A percentile compares a stretch with the other conserved stretches of the same genome.
These are phyloP conservation scores for Lophiostoma macrostomum DNA, from an alignment of 495 filamentous ascomycete species.

Conservation along the genomic window DNA sequence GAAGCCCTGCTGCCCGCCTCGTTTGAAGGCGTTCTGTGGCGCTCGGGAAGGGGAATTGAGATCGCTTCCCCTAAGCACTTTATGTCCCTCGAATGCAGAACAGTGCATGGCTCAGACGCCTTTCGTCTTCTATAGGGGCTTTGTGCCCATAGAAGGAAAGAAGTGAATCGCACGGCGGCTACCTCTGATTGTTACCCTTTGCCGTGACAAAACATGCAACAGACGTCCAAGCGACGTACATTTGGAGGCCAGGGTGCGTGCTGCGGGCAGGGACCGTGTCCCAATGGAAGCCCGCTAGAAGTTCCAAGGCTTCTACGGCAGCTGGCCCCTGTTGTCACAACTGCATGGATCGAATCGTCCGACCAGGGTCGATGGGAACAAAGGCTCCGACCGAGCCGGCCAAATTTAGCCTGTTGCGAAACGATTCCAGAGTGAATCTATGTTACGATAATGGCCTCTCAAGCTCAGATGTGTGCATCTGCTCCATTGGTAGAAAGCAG, in stretches of 20 bases:
- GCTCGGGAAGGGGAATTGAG: neutral
- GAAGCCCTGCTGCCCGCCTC: conserved; percentile 19
- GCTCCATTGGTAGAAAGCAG: conserved; percentile 4
- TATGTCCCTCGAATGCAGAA: neutral
- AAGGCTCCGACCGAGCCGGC: conserved; percentile 6
- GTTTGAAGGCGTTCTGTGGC: conserved; percentile 21
- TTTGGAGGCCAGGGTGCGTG: conserved; percentile 1
- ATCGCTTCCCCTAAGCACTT: neutral
- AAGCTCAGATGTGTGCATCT: too few species aligned
- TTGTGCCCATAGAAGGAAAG: too few species aligned
- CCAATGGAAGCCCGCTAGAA: conserved; percentile 35
- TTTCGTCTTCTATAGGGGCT: too few species aligned
- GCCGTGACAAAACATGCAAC: conserved; percentile 6
- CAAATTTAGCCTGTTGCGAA: conserved; percentile 32
- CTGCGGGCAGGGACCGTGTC: conserved; percentile 14
- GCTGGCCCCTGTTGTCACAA: too few species aligned
- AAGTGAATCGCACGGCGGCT: too few species aligned
- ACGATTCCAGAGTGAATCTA: conserved; percentile 1
- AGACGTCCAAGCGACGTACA: conserved; percentile 9
- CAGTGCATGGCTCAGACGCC: neutral
- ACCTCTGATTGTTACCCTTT: too few species aligned
- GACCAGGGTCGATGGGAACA: neutral
- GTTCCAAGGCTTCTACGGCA: conserved; percentile 16
- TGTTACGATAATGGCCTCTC: too few species aligned
- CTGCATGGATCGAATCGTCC: neutral